Base-by-base conservation (phyloP, 2,329 filamentous ascomycete species). In the Sporothrix dimorphospora region DNA sequence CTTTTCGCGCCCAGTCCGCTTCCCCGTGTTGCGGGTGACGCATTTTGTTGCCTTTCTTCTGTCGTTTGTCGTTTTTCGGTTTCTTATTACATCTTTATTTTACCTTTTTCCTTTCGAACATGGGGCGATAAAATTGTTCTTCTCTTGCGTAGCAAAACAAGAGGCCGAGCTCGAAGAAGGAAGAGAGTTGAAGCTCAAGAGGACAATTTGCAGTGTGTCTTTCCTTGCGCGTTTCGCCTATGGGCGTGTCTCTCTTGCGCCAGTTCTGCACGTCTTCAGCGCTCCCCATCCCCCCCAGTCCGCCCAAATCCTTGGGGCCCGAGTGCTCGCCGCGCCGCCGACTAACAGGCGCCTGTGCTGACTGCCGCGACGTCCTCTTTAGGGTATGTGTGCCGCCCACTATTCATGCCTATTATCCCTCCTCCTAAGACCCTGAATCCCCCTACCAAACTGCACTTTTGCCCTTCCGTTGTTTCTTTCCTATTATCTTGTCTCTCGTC, bases 121-220 rank as follows among this genome's bases (percentile, higher is more conserved):
- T 69, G 66, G 34, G 34, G 53, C 14, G 12, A 47, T 59, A 45
- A 69, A 21, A 51, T 4, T 24, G 19, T 34, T n/a, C 65, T 38
- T 68, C 51, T 59, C 51, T 70, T 70, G 67, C 67, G 67, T 70
- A 70, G 67, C 51, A 59, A 70, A 70, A 70, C 67, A 70, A 47
- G 67, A 70, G 53, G 19, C 16, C 65, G 2, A 19, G 14, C 24
- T 45, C 9, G n/a, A 45, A 38, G n/a, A 12, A n/a, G 16, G 21
- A 19, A 21, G 34, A n/a, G 24, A 8, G 61, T 24, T 12, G 40
- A 57, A 16, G 53, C 12, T 45, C 40, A 3, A 45, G 16, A 16
- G 2, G 16, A 16, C 55, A 19, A 38, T 38, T 38, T 59, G 6
- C 55, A n/a, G 27, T 63, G 57, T 34, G 27, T 61, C 34, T 16